Conservation (phyloP, 83 land plant species). For the Thuja plicata region DNA sequence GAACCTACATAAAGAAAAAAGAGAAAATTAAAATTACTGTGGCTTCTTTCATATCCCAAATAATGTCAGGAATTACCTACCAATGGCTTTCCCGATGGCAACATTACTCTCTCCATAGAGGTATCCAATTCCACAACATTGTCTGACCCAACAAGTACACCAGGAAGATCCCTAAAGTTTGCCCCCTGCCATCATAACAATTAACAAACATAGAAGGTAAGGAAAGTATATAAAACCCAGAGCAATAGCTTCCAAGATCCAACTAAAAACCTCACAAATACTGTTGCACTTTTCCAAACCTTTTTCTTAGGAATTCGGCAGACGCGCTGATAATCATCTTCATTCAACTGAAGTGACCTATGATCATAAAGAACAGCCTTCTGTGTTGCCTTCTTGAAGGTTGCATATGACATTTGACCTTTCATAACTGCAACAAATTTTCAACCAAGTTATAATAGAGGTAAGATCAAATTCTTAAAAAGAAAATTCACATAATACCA, state of each 20-base stretch:
- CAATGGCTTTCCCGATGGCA: conserved; percentile 89
- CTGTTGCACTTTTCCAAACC: conserved; percentile 33
- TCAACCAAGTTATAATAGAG: background rate
- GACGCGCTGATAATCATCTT: conserved; percentile 78
- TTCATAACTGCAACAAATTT: conserved; percentile 22
- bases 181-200: conserved; percentile 69
- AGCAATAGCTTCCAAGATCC: background rate
- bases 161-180: conserved; percentile 84
- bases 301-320: conserved; percentile 72
- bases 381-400: conserved; percentile 3
- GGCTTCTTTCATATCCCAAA: background rate
- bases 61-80: conserved; percentile 30
- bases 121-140: conserved; percentile 59
- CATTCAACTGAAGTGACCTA: conserved; percentile 52
- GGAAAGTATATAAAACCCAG: background rate
- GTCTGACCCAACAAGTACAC: conserved; percentile 60
- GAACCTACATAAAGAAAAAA: conserved; percentile 52
- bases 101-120: conserved; percentile 35
- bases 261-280: background rate
- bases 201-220: background rate
- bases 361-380: conserved; percentile 71
- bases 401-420: background rate
- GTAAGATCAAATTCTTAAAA: background rate
- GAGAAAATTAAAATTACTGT: background rate
- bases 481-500: background rate